Conservation (phyloP, 2,329 filamentous ascomycete species). For the Ophiosphaerella herpotricha region DNA sequence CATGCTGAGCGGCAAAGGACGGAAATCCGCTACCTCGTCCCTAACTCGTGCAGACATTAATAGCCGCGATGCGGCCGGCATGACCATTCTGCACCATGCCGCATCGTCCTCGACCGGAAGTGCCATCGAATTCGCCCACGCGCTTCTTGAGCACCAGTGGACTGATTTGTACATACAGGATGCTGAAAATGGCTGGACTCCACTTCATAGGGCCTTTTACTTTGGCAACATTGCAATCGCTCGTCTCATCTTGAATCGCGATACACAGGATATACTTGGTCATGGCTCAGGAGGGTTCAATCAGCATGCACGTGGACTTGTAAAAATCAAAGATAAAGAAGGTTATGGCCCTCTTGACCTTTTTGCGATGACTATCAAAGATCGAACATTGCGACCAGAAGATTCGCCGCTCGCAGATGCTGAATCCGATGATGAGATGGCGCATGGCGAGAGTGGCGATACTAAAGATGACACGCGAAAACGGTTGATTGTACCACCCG, state of each 20-base stretch:
- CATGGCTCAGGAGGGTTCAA: slow-evolving; percentile 63
- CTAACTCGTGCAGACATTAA: slow-evolving; percentile 75
- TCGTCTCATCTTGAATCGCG: slow-evolving; percentile 77
- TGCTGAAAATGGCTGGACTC: slow-evolving; percentile 92
- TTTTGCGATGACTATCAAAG: slow-evolving; percentile 83
- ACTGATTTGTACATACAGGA: slow-evolving; percentile 89
- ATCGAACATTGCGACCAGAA: slow-evolving; percentile 64
- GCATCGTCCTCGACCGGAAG: slow-evolving; percentile 74
- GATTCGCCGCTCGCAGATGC: slow-evolving; percentile 51
- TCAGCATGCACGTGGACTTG: slow-evolving; percentile 71
- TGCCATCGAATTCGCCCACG: slow-evolving; percentile 74
- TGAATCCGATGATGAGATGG: slow-evolving; percentile 56
- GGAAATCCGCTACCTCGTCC: slow-evolving; percentile 39
- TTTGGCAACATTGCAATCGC: slow-evolving; percentile 87
- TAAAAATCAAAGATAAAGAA: slow-evolving; percentile 95
- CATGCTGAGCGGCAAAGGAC: slow-evolving; percentile 41
- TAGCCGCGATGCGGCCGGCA: slow-evolving; percentile 76
- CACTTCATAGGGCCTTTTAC: slow-evolving; percentile 88
- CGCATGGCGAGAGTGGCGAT: slow-evolving; percentile 50
- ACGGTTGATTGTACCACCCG: slow-evolving; percentile 32
- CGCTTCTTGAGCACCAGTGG: slow-evolving; percentile 79
- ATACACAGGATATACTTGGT: slow-evolving; percentile 68
- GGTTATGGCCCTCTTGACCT: slow-evolving; percentile 94
- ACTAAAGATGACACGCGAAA: slow-evolving; percentile 38
- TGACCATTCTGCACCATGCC: slow-evolving; percentile 83